Percentiles rank a stretch among this genome's conserved stretches.
These are phyloP conservation scores for Thelonectria rubi DNA, from an alignment of 2,329 filamentous ascomycete genomes.

Conservation along the genomic window DNA sequence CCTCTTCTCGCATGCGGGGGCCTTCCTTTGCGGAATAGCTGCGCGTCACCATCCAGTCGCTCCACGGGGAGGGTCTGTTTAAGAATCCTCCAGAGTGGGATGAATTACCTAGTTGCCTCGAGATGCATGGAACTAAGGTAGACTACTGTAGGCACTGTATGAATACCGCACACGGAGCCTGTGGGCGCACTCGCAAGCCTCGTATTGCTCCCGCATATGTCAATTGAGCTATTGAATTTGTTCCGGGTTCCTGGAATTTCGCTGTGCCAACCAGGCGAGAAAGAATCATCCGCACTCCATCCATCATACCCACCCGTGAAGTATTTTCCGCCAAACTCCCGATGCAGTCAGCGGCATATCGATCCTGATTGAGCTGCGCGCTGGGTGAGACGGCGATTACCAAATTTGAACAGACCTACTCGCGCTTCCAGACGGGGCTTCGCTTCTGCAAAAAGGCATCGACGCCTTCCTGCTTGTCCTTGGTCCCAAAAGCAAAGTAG, in stretches of 20 bases:
- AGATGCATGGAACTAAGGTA: neutral
- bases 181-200: neutral
- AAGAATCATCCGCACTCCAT: neutral
- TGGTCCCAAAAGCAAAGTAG: constrained; percentile 48
- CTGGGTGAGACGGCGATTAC: too few species aligned
- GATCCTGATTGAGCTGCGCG: too few species aligned
- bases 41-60: neutral
- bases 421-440: constrained; percentile 30
- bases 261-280: neutral
- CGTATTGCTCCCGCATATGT: neutral
- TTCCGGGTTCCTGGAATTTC: neutral
- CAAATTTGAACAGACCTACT: constrained; percentile 5
- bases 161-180: neutral
- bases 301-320: neutral
- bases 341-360: neutral
- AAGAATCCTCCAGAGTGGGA: neutral
- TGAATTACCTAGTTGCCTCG: too few species aligned
- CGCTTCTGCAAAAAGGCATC: constrained; percentile 45
- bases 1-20: neutral
- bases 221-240: neutral
- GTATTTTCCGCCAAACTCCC: neutral
- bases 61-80: neutral
- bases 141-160: neutral
- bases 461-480: constrained; percentile 45
- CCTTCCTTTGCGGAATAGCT: neutral